These are phyloP conservation scores for Cystoderma amianthinum DNA, from an alignment of 768 basidiomycete species.

Conservation along the genomic window DNA sequence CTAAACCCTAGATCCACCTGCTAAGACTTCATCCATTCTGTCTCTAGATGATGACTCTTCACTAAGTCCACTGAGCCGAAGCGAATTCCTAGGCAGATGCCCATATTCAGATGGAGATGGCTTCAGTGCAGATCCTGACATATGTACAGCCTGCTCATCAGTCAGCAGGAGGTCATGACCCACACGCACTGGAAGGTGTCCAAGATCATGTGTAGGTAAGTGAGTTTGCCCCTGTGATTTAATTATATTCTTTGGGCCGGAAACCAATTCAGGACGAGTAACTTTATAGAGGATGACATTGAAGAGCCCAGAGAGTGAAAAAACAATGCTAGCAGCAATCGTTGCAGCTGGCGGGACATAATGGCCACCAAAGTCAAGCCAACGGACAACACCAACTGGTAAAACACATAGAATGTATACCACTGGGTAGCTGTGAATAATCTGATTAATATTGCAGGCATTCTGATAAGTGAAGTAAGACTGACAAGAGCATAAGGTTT, in stretches of 20 bases:
- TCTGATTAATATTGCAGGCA: background rate
- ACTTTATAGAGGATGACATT: conserved; percentile 12
- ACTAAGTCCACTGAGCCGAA: no score
- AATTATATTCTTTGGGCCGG: background rate
- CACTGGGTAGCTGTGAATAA: conserved; percentile 28
- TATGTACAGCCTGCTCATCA: no score
- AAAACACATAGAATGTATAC: conserved; percentile 25
- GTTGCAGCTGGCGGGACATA: conserved; percentile 8
- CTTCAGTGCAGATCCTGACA: no score
- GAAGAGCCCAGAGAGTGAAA: conserved; percentile 12
- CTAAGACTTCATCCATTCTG: no score
- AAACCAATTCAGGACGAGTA: conserved; percentile 6
- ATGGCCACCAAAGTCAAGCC: conserved; percentile 10
- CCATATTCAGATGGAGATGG: no score
- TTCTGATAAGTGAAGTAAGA: conserved; percentile 1
- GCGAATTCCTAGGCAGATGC: no score
- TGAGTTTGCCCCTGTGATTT: no score
- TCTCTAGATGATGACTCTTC: no score
- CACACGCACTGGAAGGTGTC: no score
- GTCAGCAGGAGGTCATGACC: no score
- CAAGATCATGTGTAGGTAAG: no score
- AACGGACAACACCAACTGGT: conserved; percentile 13
- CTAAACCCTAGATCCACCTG: no score
- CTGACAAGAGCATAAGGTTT: conserved; percentile 32
- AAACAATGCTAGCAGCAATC: conserved; percentile 8